Evolutionary conservation across 2,329 filamentous ascomycete species (phyloP).

Genomic region (Pleurostoma richardsiae): DNA sequence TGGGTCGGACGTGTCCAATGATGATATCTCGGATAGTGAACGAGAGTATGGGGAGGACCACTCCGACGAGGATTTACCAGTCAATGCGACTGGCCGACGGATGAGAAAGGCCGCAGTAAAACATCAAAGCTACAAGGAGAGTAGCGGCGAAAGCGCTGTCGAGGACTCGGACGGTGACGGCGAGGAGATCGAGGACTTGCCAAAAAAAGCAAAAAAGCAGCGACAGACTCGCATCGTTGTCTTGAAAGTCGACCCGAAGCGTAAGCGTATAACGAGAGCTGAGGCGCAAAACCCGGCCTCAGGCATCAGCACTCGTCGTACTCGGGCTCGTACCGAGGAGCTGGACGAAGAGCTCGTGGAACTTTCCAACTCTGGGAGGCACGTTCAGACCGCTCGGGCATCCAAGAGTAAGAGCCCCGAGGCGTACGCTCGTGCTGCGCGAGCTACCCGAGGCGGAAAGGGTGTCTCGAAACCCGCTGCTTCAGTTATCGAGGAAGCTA

Average conservation of each 20-base stretch:
- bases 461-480: slow-evolving; percentile 42
- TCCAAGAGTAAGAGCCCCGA: slow-evolving; percentile 55
- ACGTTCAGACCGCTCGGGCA: slow-evolving; percentile 41
- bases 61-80: slow-evolving; percentile 30
- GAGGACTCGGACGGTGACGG: slow-evolving; percentile 19
- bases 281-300: slow-evolving; percentile 9
- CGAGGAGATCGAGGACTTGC: slow-evolving; percentile 16
- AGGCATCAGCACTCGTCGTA: slow-evolving; percentile 28
- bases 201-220: slow-evolving; percentile 17
- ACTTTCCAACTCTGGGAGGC: slow-evolving; percentile 56
- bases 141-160: slow-evolving; percentile 31
- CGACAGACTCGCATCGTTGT: slow-evolving; percentile 36
- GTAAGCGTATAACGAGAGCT: background rate
- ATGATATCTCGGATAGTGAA: slow-evolving; percentile 49
- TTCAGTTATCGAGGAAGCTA: slow-evolving; percentile 44
- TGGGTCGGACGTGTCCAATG: slow-evolving; percentile 59
- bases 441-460: slow-evolving; percentile 46
- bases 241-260: slow-evolving; percentile 25
- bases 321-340: slow-evolving; percentile 50
- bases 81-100: slow-evolving; percentile 42
- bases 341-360: slow-evolving; percentile 51
- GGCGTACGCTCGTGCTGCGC: slow-evolving; percentile 30
- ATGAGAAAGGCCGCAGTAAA: slow-evolving; percentile 42
- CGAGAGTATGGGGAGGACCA: slow-evolving; percentile 39
- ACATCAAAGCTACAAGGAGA: slow-evolving; percentile 41